A percentile compares a stretch with the other conserved stretches of the same genome.
Conservation (phyloP, 2,329 filamentous ascomycete genomes). For the Pestalotiopsis sp. region DNA sequence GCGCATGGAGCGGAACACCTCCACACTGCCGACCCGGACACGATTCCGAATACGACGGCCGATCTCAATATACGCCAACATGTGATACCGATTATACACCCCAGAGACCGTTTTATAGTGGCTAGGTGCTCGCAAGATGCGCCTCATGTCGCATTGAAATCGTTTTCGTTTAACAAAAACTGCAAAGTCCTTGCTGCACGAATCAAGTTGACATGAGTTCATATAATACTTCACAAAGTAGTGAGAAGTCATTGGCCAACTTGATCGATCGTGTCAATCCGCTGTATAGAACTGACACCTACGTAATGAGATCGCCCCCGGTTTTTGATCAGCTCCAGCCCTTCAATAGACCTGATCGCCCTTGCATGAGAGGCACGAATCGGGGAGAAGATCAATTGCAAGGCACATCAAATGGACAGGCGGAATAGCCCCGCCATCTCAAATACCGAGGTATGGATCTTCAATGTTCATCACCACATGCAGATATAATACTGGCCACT, state of each 20-base stretch:
- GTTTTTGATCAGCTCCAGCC: not conserved
- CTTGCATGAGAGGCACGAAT: not conserved
- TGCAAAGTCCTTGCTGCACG: not conserved
- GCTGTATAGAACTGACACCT: not conserved
- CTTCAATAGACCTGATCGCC: not conserved
- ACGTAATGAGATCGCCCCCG: not conserved
- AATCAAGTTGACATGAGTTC: not conserved
- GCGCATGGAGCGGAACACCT: not conserved
- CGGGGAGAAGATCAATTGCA: not conserved
- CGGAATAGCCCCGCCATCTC: not conserved
- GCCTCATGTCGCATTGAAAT: not conserved
- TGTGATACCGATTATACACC: not conserved
- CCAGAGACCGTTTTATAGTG: not conserved
- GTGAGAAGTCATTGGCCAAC: not conserved
- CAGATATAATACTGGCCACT: not conserved
- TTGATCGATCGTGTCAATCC: not conserved
- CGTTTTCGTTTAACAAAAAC: not conserved
- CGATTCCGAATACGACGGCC: constrained; percentile 8
- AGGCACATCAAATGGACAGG: not conserved
- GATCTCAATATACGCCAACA: not conserved
- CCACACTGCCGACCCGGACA: not conserved
- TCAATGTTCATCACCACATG: not conserved
- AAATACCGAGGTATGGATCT: not conserved
- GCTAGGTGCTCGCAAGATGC: not conserved
- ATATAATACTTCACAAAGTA: not conserved